Evolutionary conservation across 2,329 filamentous ascomycete species (phyloP), one percentile per base, ranked within the genome.

Genomic region (Cercospora beticola): DNA sequence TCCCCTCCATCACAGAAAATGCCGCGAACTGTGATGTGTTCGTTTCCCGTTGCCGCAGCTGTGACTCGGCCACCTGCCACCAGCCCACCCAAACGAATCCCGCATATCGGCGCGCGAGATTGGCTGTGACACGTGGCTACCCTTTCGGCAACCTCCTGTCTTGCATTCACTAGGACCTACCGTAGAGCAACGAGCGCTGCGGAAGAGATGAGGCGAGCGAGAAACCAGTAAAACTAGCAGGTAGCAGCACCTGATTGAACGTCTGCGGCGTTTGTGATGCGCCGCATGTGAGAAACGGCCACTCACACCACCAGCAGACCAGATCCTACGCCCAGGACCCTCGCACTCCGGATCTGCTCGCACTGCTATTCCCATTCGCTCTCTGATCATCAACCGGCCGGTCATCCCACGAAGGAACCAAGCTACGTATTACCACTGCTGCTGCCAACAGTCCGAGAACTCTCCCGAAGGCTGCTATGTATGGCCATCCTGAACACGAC

Each of bases 51-150:
- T 43, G 36, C 36, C 36, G 36, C 36, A 43, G 36, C 36, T 43
- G 36, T 43, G 36, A 43, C 36, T 36, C 36, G 36, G 36, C 36
- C 36, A 43, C 36, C 36, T 43, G 36, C 7, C 16, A 43, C 36
- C 36, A 43, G 36, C 36, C 36, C 36, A 43, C 36, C 36, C 36
- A 43, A 8, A 43, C 16, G 14, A 62, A 62, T 62, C 18, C 40
- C 57, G 66, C 65, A 64, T 52, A 36, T 46, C 43, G 65, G 57
- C 63, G 61, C 18, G 36, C 56, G 57, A 65, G 49, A 65, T 58
- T 68, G 36, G 43, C 67, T 66, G 64, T 67, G 43, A 67, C 65
- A 70, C 62, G 62, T 67, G 65, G 65, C 65, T 18, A 65, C 46
- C 64, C 60, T 56, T 66, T 64, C 64, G 61, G 61, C 59, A 46